These are phyloP conservation scores for Craspedostauros australis DNA, from an alignment of 108 stramenopile genomes.

Conservation along the genomic window DNA sequence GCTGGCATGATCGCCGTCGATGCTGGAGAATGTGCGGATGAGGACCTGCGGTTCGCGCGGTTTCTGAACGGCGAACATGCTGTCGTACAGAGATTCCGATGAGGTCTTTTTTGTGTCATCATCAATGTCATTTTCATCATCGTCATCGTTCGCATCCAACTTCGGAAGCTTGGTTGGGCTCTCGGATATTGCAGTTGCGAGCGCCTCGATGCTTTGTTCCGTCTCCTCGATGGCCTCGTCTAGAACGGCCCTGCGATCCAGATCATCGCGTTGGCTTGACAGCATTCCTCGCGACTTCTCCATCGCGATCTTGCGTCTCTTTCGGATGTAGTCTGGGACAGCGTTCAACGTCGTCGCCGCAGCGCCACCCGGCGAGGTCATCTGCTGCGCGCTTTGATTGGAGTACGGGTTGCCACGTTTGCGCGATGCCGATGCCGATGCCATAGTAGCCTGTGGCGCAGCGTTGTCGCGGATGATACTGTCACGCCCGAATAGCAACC, in stretches of 20 bases:
- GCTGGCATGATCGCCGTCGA: conserved; percentile 55
- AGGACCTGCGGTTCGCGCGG: conserved; percentile 45
- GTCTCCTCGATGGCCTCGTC: conserved; percentile 71
- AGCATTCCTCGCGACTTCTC: conserved; percentile 59
- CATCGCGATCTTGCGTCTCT: conserved; percentile 48
- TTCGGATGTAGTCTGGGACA: conserved; percentile 53
- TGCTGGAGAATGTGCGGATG: conserved; percentile 48
- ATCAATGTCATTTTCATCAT: neutral
- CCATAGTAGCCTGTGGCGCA: neutral
- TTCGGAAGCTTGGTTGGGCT: neutral
- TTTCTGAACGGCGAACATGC: conserved; percentile 19
- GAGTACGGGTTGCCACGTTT: conserved; percentile 6
- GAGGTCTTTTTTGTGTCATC: conserved; percentile 1
- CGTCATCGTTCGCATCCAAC: conserved; percentile 8
- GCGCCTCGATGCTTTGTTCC: conserved; percentile 31
- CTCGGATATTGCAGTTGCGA: neutral
- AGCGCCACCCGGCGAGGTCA: conserved; percentile 3
- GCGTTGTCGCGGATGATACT: too few relatives aligned
- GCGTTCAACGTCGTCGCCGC: conserved; percentile 19
- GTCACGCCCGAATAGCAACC: conserved; percentile 45
- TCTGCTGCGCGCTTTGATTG: conserved; percentile 11
- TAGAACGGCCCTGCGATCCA: conserved; percentile 58
- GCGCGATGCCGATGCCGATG: neutral
- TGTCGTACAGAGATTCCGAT: conserved; percentile 15
- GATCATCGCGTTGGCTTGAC: conserved; percentile 38